phyloP scores from a whole-genome alignment of 1,284 basidiomycete species.

The Pulveroboletus sp. region DNA sequence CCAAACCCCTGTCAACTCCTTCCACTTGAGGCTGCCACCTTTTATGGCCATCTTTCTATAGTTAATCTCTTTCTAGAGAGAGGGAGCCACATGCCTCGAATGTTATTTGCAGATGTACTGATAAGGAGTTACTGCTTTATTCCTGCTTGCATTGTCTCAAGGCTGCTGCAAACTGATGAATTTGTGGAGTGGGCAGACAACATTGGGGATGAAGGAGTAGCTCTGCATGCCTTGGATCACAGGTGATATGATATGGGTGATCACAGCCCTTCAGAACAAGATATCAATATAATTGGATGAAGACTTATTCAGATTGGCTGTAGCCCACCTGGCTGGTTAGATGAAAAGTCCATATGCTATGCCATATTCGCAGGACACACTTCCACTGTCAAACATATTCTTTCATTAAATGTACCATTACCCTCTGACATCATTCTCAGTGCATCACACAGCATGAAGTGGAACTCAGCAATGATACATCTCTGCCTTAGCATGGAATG shows the following conservation, averaged over 20 bases:
- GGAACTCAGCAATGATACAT: not conserved
- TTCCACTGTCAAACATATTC: not conserved
- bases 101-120: not conserved
- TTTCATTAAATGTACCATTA: not conserved
- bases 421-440: constrained; percentile 11
- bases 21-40: not conserved
- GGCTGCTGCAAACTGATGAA: constrained; percentile 5
- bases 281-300: not conserved
- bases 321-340: not conserved
- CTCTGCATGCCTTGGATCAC: not conserved
- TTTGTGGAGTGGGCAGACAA: constrained; percentile 1
- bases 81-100: not conserved
- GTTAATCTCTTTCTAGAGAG: not conserved
- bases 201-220: not conserved
- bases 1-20: not conserved
- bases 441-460: not conserved
- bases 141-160: not conserved
- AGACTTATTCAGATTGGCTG: constrained; percentile 9
- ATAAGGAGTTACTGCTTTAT: accelerated
- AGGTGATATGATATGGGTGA: too few relatives aligned
- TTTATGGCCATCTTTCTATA: accelerated
- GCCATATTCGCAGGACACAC: constrained; percentile 2
- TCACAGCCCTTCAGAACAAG: not conserved
- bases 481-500: not conserved
- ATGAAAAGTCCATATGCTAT: not conserved